phyloP scores from a whole-genome alignment of 176 grass and related monocot species.

The Lolium perenne region DNA sequence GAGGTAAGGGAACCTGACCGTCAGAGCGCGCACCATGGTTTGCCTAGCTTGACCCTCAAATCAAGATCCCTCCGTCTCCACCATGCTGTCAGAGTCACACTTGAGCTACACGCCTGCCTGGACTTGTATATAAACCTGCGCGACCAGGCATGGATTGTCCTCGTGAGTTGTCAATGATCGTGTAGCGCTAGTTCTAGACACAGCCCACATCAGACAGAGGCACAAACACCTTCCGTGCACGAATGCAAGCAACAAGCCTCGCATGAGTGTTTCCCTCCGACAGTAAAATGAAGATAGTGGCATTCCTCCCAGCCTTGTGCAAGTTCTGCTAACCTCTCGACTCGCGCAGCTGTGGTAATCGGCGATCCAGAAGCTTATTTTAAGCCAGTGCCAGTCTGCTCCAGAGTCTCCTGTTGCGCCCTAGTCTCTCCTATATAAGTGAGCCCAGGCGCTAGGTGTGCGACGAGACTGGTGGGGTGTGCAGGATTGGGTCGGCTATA shows the following conservation, averaged over 20 bases:
- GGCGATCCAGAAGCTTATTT: neutral
- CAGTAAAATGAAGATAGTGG: neutral
- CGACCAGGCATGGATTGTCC: neutral
- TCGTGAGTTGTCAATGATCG: neutral
- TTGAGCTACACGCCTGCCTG: too few species aligned
- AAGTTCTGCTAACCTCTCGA: neutral
- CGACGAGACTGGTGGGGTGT: constrained; percentile 11
- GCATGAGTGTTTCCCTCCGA: neutral
- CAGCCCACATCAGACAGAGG: neutral
- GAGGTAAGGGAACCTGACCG: neutral
- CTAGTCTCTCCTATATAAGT: neutral
- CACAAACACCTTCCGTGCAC: constrained; percentile 21
- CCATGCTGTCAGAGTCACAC: neutral
- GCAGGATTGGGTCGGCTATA: constrained; percentile 27
- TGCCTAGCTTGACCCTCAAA: neutral
- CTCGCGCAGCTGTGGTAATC: neutral
- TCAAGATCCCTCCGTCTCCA: neutral
- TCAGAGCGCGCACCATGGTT: neutral
- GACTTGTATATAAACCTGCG: neutral
- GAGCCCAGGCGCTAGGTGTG: neutral
- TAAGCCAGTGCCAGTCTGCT: neutral
- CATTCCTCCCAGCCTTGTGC: neutral
- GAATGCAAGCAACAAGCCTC: constrained; percentile 23
- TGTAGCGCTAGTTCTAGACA: neutral
- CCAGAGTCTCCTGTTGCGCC: too few species aligned